Evolutionary conservation across 2,329 filamentous ascomycete genomes (phyloP), one percentile per base, ranked within the genome.

Genomic region (Claviceps sp.): DNA sequence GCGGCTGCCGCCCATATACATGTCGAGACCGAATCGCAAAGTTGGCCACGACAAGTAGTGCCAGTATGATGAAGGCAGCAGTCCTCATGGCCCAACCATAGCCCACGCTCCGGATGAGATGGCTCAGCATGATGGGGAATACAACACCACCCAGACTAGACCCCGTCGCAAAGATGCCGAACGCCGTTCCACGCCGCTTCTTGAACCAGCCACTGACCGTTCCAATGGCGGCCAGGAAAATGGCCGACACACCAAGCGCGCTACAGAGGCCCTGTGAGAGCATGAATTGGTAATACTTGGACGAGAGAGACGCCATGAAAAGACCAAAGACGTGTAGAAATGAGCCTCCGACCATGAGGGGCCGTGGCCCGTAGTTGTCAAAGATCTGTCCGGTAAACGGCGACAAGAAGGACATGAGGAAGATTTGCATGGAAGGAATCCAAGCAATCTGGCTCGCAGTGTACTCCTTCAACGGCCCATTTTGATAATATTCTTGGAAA

Each of bases 291-390:
- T 52, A 48, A 48, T 55, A 55, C 37, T 50, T 11, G 30, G 50
- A 50, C 4, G 53, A 52, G 10, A 55, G 30, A 11, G 50, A 55
- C 3, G 53, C 53, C 50, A 55, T 55, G 44, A 55, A 46, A 11
- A 84, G 60, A 2, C 77, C 75, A 51, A 84, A 76, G 16, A 84
- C 73, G 52, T 82, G 76, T 38, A 81, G 60, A 50, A 81, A 64
- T 0, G 70, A 73, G 16, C 80, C 80, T 13, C 62, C 60, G 1
- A 79, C 38, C 1, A 83, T 61, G 0, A 86, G 65, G 47, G 68
- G 73, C 30, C 75, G 72, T 0, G 82, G 80, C 0, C 84, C 84
- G 52, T 80, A 77, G 52, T 70, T 76, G 59, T 87, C 84, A 57
- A 76, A 85, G 0, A 83, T 45, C 45, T 38, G 42, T 19, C 43